A percentile compares a stretch with the other conserved stretches of the same genome.
phyloP scores from a whole-genome alignment of 345 rosid species.

The Hibiscus mutabilis region DNA sequence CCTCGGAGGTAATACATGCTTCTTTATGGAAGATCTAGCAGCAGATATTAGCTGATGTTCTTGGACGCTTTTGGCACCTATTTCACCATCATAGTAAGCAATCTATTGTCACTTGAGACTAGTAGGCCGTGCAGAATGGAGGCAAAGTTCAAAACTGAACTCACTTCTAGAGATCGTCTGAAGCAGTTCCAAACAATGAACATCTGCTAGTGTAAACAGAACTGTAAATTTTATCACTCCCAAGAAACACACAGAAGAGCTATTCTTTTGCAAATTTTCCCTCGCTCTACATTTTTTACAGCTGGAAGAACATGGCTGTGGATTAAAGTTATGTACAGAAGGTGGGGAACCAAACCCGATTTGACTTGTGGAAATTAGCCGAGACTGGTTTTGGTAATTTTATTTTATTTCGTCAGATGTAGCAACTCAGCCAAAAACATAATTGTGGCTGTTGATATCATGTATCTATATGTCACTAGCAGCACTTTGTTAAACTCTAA shows the following conservation, averaged over 20 bases:
- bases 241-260: not conserved
- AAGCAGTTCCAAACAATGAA: slow-evolving; percentile 4
- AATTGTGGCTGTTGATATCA: not conserved
- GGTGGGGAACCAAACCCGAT: slow-evolving; percentile 2
- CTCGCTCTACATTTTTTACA: not conserved
- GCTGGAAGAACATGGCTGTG: slow-evolving; percentile 3
- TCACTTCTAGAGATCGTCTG: not conserved
- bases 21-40: no score
- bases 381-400: not conserved
- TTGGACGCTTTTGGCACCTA: not conserved
- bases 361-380: not conserved
- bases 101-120: not conserved
- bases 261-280: slow-evolving; percentile 4
- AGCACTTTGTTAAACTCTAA: not conserved
- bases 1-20: not conserved
- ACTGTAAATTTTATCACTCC: slow-evolving; percentile 11
- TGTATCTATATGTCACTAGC: not conserved
- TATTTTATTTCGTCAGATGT: not conserved
- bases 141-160: not conserved
- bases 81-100: not conserved
- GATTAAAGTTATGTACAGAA: slow-evolving; percentile 4
- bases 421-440: slow-evolving; percentile 5
- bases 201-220: slow-evolving; percentile 13
- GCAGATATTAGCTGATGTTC: not conserved
- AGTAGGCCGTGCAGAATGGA: not conserved